Evolutionary conservation across 2,329 filamentous ascomycete species (phyloP).

Genomic region (Didymosphaeria variabile): DNA sequence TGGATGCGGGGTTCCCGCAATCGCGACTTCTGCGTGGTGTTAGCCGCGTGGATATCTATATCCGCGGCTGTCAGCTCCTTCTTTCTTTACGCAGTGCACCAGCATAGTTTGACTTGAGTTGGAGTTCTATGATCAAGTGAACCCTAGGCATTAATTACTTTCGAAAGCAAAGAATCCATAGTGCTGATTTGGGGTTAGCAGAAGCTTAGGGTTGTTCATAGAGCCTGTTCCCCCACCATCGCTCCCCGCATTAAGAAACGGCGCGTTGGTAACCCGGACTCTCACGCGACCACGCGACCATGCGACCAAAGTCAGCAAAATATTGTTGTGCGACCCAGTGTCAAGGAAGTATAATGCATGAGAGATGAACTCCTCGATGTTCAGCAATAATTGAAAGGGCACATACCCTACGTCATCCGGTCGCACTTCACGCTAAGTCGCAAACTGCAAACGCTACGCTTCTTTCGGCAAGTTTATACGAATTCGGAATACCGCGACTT

Average conservation of each 20-base stretch:
- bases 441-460: background rate
- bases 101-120: background rate
- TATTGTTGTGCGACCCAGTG: background rate
- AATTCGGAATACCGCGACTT: background rate
- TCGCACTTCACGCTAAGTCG: background rate
- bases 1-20: slow-evolving; percentile 4
- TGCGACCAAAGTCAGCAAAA: background rate
- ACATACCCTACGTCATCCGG: background rate
- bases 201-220: background rate
- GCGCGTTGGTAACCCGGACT: background rate
- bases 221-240: background rate
- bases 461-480: background rate
- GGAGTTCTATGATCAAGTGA: background rate
- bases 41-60: slow-evolving; percentile 6
- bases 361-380: background rate
- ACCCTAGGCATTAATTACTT: background rate
- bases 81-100: no score
- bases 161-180: background rate
- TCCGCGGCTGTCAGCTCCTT: background rate
- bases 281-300: background rate
- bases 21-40: background rate
- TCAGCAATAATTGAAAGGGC: background rate
- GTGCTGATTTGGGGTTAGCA: background rate
- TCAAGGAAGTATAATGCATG: background rate
- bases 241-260: background rate